Evolutionary conservation across 164 flowering plant genomes (phyloP).

Genomic region (Annona squamosa): DNA sequence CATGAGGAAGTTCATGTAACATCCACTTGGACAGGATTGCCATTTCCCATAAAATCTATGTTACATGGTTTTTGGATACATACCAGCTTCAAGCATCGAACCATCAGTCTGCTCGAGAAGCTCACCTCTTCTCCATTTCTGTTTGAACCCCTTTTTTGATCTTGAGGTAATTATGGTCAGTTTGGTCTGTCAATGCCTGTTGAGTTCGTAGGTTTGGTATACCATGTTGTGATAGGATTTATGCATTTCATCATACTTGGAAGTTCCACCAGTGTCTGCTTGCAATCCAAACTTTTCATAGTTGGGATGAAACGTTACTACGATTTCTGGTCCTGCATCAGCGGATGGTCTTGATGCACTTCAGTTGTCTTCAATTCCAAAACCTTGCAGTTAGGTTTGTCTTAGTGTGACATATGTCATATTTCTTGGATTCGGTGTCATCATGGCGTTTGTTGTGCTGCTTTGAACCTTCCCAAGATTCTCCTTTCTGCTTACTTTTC

Average conservation of each 20-base stretch:
- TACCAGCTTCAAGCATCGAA: not conserved
- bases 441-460: not conserved
- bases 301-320: not conserved
- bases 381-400: not conserved
- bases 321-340: not conserved
- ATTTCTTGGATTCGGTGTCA: not conserved
- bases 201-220: not conserved
- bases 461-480: not conserved
- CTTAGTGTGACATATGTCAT: not conserved
- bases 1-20: slow-evolving; percentile 19
- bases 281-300: too few species aligned
- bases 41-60: slow-evolving; percentile 1
- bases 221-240: not conserved
- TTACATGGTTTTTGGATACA: slow-evolving; percentile 1
- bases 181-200: too few species aligned
- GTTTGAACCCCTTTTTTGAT: not conserved
- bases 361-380: not conserved
- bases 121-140: not conserved
- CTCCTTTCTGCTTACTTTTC: not conserved
- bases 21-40: slow-evolving; percentile 12
- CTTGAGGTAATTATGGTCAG: not conserved
- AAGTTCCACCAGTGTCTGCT: not conserved
- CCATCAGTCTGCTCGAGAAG: not conserved
- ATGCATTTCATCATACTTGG: not conserved
- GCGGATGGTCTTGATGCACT: not conserved